These are phyloP conservation scores for Diversispora epigaea DNA, from an alignment of 192 early-diverging fungal genomes.

Conservation along the genomic window DNA sequence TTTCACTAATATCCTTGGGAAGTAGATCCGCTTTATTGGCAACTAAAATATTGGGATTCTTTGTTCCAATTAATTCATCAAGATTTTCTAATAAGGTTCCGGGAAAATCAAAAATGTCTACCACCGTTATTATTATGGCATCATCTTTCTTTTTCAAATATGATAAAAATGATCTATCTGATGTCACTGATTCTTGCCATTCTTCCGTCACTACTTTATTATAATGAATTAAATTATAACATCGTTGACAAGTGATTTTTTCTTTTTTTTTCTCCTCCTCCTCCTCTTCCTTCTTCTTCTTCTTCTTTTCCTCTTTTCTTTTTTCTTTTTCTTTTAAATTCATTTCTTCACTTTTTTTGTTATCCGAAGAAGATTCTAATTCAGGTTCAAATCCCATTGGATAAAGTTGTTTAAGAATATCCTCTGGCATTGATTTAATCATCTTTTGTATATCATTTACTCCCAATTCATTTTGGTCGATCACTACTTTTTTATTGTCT, in stretches of 20 bases:
- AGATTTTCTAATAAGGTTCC: conserved; percentile 54
- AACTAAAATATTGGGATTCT: conserved; percentile 51
- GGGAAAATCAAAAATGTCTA: conserved; percentile 71
- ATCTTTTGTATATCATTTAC: conserved; percentile 29
- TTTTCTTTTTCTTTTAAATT: conserved; percentile 20
- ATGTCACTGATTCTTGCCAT: conserved; percentile 53
- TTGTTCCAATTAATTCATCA: conserved; percentile 50
- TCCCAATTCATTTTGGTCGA: conserved; percentile 23
- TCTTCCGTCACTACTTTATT: conserved; percentile 38
- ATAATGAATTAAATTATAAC: conserved; percentile 60
- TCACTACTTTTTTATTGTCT: conserved; percentile 37
- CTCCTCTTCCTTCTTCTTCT: conserved; percentile 13
- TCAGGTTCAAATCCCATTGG: conserved; percentile 32
- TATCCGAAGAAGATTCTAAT: conserved; percentile 6
- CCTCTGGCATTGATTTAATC: conserved; percentile 45
- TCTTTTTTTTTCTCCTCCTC: neutral
- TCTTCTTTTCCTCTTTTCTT: neutral
- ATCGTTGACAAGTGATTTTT: conserved; percentile 60
- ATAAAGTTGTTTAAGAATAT: conserved; percentile 43
- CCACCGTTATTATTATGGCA: conserved; percentile 56
- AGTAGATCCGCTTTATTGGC: conserved; percentile 75
- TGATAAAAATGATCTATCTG: conserved; percentile 49
- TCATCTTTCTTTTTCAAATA: conserved; percentile 56
- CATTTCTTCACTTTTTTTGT: too few relatives aligned
- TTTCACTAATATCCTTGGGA: conserved; percentile 50